Evolutionary conservation across 192 early-diverging fungal genomes (phyloP), one percentile per base, ranked within the genome.

Genomic region (Backusella liffmaniae): DNA sequence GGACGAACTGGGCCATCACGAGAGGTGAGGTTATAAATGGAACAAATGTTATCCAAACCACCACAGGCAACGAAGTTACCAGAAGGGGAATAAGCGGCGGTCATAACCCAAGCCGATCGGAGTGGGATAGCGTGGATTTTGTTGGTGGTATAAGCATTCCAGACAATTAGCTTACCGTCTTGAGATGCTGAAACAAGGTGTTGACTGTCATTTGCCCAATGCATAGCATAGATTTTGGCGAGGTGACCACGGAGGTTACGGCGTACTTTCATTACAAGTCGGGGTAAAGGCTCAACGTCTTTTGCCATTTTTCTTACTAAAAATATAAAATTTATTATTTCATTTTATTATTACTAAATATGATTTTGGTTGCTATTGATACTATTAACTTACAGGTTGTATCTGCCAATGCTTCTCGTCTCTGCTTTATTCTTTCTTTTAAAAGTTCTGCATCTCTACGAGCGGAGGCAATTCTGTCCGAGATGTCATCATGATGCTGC

Each of bases 51-150:
- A 86, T 99, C 97, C 72, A 99, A 91, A 76, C 97, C 97, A 82
- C 97, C 97, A 84, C 97, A 99, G 53, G 97, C 97, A 18, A 99
- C 97, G 85, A 95, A 96, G 84, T 94, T 96, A 44, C 97, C 96
- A 29, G 95, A 96, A 5, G 97, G 97, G 44, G 97, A 96, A 75
- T 98, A 99, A 6, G 97, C 96, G 77, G 96, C 97, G 30, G 97
- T 99, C 97, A 99, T 99, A 76, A 99, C 97, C 97, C 97, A 99
- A 16, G 97, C 98, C 1, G 97, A 99, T 10, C 96, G 93, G 67
- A 99, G 85, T 3, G 97, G 96, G 78, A 99, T 97, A n/a, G 97
- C 97, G 82, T 98, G 96, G 59, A 98, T 92, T 84, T 99, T 99
- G 88, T 99, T 99, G 67, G 97, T 98, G 65, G 95, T 95, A 80